Percentiles rank a stretch among this genome's conserved stretches.
Evolutionary conservation across 768 basidiomycete species (phyloP).

Genomic region (Guyanaporus albipodus): DNA sequence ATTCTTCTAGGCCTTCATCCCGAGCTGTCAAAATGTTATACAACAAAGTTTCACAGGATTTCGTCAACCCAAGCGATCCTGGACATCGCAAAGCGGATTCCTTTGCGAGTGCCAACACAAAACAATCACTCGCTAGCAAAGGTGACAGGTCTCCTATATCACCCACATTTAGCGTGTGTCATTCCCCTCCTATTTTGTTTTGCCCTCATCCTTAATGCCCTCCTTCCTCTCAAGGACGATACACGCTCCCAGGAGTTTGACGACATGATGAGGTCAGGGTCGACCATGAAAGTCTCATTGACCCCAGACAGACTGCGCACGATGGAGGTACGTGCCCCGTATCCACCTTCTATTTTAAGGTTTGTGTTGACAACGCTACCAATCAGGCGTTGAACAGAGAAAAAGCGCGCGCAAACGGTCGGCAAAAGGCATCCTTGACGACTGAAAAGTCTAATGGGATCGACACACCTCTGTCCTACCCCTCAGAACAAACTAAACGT

Average conservation of each 20-base stretch:
- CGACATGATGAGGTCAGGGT: slow-evolving; percentile 82
- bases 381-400: slow-evolving; percentile 70
- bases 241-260: slow-evolving; percentile 80
- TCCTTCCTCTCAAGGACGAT: slow-evolving; percentile 42
- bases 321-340: slow-evolving; percentile 72
- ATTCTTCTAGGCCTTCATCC: slow-evolving; percentile 50
- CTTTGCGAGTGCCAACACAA: slow-evolving; percentile 47
- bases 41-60: slow-evolving; percentile 39
- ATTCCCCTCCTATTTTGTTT: slow-evolving; percentile 3
- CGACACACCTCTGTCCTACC: slow-evolving; percentile 11
- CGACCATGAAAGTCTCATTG: slow-evolving; percentile 93
- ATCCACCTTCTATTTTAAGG: slow-evolving; percentile 15
- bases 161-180: slow-evolving; percentile 32
- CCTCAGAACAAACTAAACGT: slow-evolving; percentile 25
- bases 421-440: slow-evolving; percentile 20
- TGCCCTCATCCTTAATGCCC: background rate
- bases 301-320: slow-evolving; percentile 91
- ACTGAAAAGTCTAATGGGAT: slow-evolving; percentile 24
- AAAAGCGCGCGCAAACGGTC: slow-evolving; percentile 41
- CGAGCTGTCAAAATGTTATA: slow-evolving; percentile 58
- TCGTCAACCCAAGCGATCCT: slow-evolving; percentile 38
- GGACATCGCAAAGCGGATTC: slow-evolving; percentile 57
- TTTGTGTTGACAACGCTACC: slow-evolving; percentile 5
- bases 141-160: slow-evolving; percentile 35
- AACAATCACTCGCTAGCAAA: slow-evolving; percentile 32